Percentiles rank a stretch among this genome's conserved stretches.
These are phyloP conservation scores for Dryadomyces sulphureus DNA, from an alignment of 2,329 filamentous ascomycete genomes.

Conservation along the genomic window DNA sequence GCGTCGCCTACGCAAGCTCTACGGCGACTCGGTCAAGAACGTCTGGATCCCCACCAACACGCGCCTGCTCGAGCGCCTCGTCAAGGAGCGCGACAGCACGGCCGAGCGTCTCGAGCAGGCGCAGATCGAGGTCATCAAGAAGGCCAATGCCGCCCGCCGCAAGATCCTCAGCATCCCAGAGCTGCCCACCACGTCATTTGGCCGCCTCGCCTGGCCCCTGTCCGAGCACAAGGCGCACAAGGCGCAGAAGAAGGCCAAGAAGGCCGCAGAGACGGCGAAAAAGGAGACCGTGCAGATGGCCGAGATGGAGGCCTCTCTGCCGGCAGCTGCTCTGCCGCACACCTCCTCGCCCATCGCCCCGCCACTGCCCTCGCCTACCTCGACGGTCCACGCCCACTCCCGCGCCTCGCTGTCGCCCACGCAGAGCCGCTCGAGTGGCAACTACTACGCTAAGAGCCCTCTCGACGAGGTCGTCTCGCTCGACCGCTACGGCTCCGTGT, in stretches of 20 bases:
- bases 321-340: conserved; percentile 1
- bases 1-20: conserved; percentile 57
- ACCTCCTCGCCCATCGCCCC: not conserved
- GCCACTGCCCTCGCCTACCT: not conserved
- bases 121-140: conserved; percentile 67
- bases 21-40: conserved; percentile 63
- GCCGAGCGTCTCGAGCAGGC: conserved; percentile 70
- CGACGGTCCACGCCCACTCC: not conserved
- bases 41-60: conserved; percentile 73
- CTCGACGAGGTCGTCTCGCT: not conserved
- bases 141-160: conserved; percentile 48
- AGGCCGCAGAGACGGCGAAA: not conserved
- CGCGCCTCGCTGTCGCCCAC: not conserved
- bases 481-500: conserved; percentile 1
- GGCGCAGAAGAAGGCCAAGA: not conserved
- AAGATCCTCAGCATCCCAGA: conserved; percentile 22
- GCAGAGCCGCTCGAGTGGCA: not conserved
- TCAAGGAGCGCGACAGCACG: conserved; percentile 59
- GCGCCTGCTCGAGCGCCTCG: conserved; percentile 58
- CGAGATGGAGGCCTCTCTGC: not conserved
- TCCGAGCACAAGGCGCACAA: not conserved
- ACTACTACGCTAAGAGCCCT: not conserved
- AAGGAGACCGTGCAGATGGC: not conserved
- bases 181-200: not conserved
- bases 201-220: not conserved